These are phyloP conservation scores for Mariannaea sp. DNA, from an alignment of 2,329 filamentous ascomycete species.

Conservation along the genomic window DNA sequence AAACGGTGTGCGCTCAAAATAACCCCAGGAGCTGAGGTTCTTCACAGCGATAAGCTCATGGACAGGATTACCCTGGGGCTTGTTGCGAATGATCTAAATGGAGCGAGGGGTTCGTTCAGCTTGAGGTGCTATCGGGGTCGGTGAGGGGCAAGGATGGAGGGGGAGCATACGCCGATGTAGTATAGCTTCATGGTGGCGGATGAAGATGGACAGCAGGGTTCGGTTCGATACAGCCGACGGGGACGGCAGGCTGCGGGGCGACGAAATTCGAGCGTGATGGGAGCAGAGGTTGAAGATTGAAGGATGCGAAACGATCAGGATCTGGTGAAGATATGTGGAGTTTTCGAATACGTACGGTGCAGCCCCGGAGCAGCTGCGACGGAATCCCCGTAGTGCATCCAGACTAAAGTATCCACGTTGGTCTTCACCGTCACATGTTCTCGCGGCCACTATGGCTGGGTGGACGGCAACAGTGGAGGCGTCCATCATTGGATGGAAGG, in stretches of 20 bases:
- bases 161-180: constrained; percentile 77
- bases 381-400: not conserved
- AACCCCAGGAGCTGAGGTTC: constrained; percentile 77
- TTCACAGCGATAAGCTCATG: constrained; percentile 78
- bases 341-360: not conserved
- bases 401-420: no score
- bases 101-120: constrained; percentile 31
- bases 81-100: constrained; percentile 78
- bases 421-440: no score
- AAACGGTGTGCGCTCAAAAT: constrained; percentile 76
- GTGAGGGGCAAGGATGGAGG: constrained; percentile 31
- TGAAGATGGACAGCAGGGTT: not conserved
- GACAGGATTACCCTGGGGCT: constrained; percentile 72
- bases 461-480: no score
- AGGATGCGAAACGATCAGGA: not conserved
- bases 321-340: not conserved
- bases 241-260: not conserved
- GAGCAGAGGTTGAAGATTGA: not conserved
- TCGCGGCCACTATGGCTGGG: constrained; percentile 27
- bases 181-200: constrained; percentile 75
- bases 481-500: no score
- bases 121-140: constrained; percentile 27
- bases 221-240: not conserved
- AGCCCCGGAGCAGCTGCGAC: not conserved
- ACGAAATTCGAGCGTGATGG: not conserved